Base-by-base conservation (phyloP, 495 filamentous ascomycete species). In the Cercophora sp. region DNA sequence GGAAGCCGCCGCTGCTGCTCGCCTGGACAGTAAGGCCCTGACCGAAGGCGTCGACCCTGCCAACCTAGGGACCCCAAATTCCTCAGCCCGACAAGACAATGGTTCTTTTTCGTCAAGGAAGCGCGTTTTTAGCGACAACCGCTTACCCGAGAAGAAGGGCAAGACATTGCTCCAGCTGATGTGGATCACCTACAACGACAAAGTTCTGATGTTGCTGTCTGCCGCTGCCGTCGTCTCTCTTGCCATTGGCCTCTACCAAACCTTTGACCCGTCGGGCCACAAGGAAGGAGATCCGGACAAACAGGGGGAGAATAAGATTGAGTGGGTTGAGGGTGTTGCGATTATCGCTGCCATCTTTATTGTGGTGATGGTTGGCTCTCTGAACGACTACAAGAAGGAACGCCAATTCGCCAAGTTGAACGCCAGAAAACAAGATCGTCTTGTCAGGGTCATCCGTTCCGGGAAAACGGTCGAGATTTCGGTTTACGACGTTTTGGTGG, bases 141-240 rank as follows among this genome's bases (percentile, higher is more conserved):
- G 81, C 45, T 64, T 94, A 18, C 89, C 89, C 0, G 79, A 76
- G 48, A 85, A 87, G 63, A 86, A 91, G 59, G 80, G 85, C 24
- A 86, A 88, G 51, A 82, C 72, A 36, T 78, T 94, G 47, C 74
- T 86, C 54, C 78, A 84, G 58, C 58, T 92, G 27, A 84, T 91
- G 63, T 94, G 88, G 88, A 84, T 85, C 61, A 88, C 88, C 8
- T 91, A 89, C 64, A 89, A 92, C 60, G 89, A 94, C 70, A 89
- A 89, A 54, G 86, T 94, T 18, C 73, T 94, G 46, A 86, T 92
- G 15, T 69, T 89, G 15, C 71, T 90, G 45, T 87, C 85, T 10
- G 73, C 79, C 27, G 87, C 87, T n/a, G 87, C 86, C 8, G 66
- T 88, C 26, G 72, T 90, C 16, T 89, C 85, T 3, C 74, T 90